Evolutionary conservation across 805 yeast genomes (phyloP).

Genomic region (Hanseniaspora valbyensis): DNA sequence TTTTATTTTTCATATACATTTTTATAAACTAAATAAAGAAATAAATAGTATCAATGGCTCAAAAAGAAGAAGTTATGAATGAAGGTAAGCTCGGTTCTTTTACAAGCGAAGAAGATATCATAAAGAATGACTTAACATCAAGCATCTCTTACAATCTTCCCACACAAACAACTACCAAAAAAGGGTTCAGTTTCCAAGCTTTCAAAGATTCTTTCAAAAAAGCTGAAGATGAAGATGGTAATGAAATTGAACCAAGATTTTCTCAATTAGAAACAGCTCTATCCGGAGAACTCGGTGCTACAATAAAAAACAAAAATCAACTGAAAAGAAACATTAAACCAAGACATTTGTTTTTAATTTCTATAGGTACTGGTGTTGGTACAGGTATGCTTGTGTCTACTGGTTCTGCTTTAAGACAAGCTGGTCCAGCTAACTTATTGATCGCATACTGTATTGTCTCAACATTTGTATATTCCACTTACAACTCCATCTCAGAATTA

Average conservation of each 20-base stretch:
- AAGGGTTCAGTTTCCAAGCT: background rate
- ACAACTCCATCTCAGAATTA: constrained; percentile 55
- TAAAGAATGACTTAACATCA: background rate
- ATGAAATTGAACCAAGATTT: background rate
- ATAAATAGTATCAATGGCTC: too few relatives aligned
- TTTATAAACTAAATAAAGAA: too few relatives aligned
- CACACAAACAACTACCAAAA: too few relatives aligned
- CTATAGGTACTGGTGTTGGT: constrained; percentile 54
- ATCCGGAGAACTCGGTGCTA: too few relatives aligned
- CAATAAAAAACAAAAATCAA: background rate
- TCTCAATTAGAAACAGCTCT: constrained; percentile 25
- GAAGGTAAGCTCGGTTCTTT: too few relatives aligned
- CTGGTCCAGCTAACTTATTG: constrained; percentile 56
- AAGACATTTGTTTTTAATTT: constrained; percentile 10
- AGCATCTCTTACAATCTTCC: background rate
- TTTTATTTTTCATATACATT: too few relatives aligned
- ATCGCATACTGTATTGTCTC: constrained; percentile 54
- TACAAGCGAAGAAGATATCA: too few relatives aligned
- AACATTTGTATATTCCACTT: constrained; percentile 47
- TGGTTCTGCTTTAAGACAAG: constrained; percentile 44
- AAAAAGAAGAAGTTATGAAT: too few relatives aligned
- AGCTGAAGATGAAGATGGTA: background rate
- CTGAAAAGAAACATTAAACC: constrained; percentile 7
- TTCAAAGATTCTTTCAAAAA: constrained; percentile 8
- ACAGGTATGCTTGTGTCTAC: constrained; percentile 65